These are phyloP conservation scores for Antitrichia curtipendula DNA, from an alignment of 225 moss, liverwort and hornwort species.

Conservation along the genomic window DNA sequence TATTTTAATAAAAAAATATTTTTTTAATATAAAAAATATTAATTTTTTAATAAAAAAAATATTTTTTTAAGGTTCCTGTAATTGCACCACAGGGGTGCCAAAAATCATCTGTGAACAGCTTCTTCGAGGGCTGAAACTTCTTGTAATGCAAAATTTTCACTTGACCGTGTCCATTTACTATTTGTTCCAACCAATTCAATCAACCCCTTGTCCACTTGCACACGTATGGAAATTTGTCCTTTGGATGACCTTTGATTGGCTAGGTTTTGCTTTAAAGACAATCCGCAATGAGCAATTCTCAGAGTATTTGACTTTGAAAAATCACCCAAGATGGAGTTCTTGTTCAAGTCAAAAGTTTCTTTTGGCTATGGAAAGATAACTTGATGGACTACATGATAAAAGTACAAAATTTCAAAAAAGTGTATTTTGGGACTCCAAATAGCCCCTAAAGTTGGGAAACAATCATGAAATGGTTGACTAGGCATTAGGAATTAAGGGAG, in stretches of 20 bases:
- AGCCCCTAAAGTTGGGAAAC: rapidly evolving
- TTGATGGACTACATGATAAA: not conserved
- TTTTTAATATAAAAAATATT: no score
- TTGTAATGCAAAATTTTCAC: not conserved
- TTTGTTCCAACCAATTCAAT: not conserved
- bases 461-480: not conserved
- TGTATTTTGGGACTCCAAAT: rapidly evolving
- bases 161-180: rapidly evolving
- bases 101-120: no score
- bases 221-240: no score
- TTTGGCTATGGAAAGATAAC: not conserved
- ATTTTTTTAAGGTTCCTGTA: no score
- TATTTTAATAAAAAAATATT: no score
- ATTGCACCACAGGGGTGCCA: no score
- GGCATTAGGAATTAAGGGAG: not conserved
- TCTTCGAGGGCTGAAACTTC: no score
- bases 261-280: not conserved
- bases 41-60: no score
- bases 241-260: no score
- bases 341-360: not conserved
- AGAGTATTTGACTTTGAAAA: not conserved
- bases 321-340: not conserved
- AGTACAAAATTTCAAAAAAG: not conserved
- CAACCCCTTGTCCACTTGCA: not conserved
- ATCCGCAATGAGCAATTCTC: rapidly evolving